Evolutionary conservation across 139 green algal species (phyloP).

Genomic region (Pycnococcus provasolii): DNA sequence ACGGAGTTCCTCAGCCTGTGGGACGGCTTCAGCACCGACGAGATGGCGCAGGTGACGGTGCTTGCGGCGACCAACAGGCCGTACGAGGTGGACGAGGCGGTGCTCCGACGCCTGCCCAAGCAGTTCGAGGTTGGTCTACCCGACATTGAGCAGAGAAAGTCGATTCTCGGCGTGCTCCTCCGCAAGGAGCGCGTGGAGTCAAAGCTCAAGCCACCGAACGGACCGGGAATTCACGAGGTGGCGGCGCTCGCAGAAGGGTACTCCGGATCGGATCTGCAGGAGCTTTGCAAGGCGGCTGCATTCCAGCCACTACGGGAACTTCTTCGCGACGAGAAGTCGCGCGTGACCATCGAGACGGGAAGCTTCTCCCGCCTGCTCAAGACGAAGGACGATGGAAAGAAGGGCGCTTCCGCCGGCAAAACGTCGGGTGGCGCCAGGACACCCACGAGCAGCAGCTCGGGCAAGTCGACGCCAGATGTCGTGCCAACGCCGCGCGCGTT

Average conservation of each 20-base stretch:
- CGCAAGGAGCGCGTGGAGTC: slow-evolving; percentile 18
- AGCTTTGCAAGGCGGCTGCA: slow-evolving; percentile 57
- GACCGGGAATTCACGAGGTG: slow-evolving; percentile 33
- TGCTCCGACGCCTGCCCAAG: slow-evolving; percentile 43
- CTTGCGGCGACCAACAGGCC: slow-evolving; percentile 84
- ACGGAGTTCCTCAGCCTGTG: slow-evolving; percentile 98
- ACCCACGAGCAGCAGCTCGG: background rate
- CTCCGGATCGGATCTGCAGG: slow-evolving; percentile 64
- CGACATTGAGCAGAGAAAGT: slow-evolving; percentile 34
- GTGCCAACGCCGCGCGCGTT: background rate
- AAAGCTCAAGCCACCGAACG: background rate
- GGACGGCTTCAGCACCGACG: slow-evolving; percentile 74
- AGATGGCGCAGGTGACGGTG: slow-evolving; percentile 34
- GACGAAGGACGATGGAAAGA: background rate
- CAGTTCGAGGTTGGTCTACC: slow-evolving; percentile 54
- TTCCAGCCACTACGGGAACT: slow-evolving; percentile 43
- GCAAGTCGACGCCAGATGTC: background rate
- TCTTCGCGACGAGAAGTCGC: slow-evolving; percentile 1
- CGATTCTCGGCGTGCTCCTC: slow-evolving; percentile 52
- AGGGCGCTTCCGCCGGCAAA: too few species aligned
- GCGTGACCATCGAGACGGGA: background rate
- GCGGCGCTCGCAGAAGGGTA: slow-evolving; percentile 51
- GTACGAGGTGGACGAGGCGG: slow-evolving; percentile 53
- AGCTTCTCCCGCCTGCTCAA: background rate
- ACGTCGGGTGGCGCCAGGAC: too few species aligned